Base-by-base conservation (phyloP, 768 basidiomycete species). In the Lenzites betulinus region DNA sequence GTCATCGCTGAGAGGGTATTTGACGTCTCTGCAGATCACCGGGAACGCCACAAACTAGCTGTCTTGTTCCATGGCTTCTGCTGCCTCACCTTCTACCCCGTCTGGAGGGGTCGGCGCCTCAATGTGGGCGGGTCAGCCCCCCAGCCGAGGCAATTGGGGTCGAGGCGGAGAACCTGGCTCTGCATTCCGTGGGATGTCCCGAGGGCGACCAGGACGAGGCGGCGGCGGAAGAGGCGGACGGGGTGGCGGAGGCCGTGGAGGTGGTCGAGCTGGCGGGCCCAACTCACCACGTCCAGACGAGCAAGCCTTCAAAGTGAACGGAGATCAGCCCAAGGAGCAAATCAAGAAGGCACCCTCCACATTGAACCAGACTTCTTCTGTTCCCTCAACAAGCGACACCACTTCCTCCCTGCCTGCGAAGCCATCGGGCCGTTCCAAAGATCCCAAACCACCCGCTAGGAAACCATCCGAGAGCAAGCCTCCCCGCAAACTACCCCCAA, bases 151-250 rank as follows among this genome's bases (percentile, higher is more conserved):
- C 22, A 48, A 62, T 3, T 67, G 70, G 66, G 61, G 65, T 33
- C 69, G 66, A 43, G 56, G 42, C 42, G 61, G 65, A 52, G 70
- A 70, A 51, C 57, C 69, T 16, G 67, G 70, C 22, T 54, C 68
- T 36, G 62, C 72, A 12, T 65, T 63, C 59, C 62, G 70, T 12
- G 70, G 68, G 2, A 43, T 42, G 7, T 22, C 54, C 52, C 67
- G 64, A 44, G 68, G 66, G 0, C 51, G 64, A 15, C 48, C 61
- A 3, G 65, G 64, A 5, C 49, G 73, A 46, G 64, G 69, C 20
- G 71, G 74, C 53, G 70, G 72, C 12, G 65, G 76, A 43, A 70
- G 72, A 36, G 71, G 74, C 52, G 71, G 68, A 53, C 69, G 71
- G 11, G 30, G 30, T 33, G 30, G 30, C 42, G 71, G 70, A 20